phyloP scores from a whole-genome alignment of 1,284 basidiomycete species.

The Cutaneotrichosporon arboriforme region DNA sequence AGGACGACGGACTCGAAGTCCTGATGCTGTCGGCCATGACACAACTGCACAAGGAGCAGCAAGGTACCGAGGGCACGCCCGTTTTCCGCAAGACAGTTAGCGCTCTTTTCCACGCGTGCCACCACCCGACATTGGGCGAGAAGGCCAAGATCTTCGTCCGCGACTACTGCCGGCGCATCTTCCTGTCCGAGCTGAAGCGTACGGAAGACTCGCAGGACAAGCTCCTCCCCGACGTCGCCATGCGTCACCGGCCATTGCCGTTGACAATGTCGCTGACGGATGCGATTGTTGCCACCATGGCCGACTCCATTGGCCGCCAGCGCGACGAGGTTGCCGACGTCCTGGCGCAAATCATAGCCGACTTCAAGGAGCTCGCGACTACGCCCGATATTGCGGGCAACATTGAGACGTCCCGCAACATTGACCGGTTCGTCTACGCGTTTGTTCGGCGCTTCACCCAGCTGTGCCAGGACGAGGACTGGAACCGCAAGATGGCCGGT shows the following conservation, averaged over 20 bases:
- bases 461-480: constrained; percentile 81
- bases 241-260: constrained; percentile 33
- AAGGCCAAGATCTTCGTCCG: constrained; percentile 37
- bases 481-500: constrained; percentile 80
- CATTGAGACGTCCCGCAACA: constrained; percentile 55
- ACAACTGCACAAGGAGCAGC: constrained; percentile 60
- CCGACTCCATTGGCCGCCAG: constrained; percentile 60
- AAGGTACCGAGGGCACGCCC: constrained; percentile 35
- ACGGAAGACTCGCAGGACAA: constrained; percentile 22
- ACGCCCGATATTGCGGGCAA: constrained; percentile 40
- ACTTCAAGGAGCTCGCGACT: constrained; percentile 58
- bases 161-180: constrained; percentile 32
- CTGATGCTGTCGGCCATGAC: constrained; percentile 68
- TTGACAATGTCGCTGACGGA: constrained; percentile 50
- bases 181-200: constrained; percentile 35
- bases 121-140: constrained; percentile 22
- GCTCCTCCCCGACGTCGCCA: constrained; percentile 25
- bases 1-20: constrained; percentile 69
- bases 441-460: constrained; percentile 73
- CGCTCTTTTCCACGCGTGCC: constrained; percentile 36
- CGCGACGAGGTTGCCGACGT: constrained; percentile 59
- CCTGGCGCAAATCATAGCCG: constrained; percentile 60
- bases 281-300: constrained; percentile 72
- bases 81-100: constrained; percentile 36
- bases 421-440: constrained; percentile 60